phyloP scores from a whole-genome alignment of 139 green algal species.

The Trebouxia sp. region DNA sequence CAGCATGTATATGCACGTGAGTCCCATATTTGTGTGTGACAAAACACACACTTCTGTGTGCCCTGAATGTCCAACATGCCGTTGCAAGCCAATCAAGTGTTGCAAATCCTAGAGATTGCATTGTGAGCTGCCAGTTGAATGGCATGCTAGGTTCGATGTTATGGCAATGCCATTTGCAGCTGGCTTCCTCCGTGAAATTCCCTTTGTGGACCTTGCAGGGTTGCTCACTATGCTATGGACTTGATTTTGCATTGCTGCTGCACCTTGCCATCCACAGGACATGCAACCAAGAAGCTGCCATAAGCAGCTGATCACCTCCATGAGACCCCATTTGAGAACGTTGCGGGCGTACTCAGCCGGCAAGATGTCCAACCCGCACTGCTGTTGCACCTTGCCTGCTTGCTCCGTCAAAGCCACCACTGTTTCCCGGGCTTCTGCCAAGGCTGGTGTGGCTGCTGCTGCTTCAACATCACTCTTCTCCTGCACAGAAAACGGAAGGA shows the following conservation, averaged over 20 bases:
- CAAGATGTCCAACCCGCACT: slow-evolving; percentile 60
- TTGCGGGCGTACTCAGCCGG: slow-evolving; percentile 70
- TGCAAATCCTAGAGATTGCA: no score
- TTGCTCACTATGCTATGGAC: neutral
- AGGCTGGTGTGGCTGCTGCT: slow-evolving; percentile 49
- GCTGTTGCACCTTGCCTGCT: slow-evolving; percentile 67
- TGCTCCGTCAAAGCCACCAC: slow-evolving; percentile 52
- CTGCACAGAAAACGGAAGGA: neutral
- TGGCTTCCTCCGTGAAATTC: no score
- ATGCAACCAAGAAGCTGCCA: neutral
- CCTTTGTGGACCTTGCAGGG: no score
- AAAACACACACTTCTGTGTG: no score
- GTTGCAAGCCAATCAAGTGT: no score
- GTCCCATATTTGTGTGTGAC: no score
- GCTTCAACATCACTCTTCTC: slow-evolving; percentile 84
- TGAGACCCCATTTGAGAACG: slow-evolving; percentile 71
- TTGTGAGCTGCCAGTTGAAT: no score
- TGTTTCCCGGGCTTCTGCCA: slow-evolving; percentile 57
- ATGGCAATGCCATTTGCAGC: no score
- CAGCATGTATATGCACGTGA: no score
- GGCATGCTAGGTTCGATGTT: no score
- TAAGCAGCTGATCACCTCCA: slow-evolving; percentile 45
- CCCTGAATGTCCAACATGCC: no score
- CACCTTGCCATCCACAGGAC: neutral
- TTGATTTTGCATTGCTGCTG: neutral